Conservation (phyloP, 2,329 filamentous ascomycete species). For the Paraconiothyrium sp. region DNA sequence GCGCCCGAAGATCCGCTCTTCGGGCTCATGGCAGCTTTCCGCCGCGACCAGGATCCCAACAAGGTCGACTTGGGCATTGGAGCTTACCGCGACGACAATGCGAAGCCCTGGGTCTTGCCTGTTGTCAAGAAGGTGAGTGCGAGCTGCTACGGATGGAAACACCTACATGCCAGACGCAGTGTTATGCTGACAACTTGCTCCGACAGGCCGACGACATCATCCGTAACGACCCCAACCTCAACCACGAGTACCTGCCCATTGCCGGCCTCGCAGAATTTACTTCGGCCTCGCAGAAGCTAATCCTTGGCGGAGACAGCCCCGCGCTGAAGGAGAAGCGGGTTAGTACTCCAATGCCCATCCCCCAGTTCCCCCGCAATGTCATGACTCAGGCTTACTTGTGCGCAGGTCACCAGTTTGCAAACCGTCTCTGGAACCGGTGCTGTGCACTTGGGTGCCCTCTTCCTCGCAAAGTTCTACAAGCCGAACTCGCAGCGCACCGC, state of each 20-base stretch:
- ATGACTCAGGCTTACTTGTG: constrained; percentile 37
- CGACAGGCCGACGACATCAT: constrained; percentile 87
- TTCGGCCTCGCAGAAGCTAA: constrained; percentile 87
- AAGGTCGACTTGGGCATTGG: constrained; percentile 97
- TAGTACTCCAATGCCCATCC: constrained; percentile 19
- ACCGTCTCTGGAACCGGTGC: constrained; percentile 98
- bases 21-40: constrained; percentile 87
- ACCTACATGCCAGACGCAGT: constrained; percentile 3
- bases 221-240: constrained; percentile 85
- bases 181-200: constrained; percentile 30
- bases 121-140: constrained; percentile 89
- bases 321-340: constrained; percentile 85
- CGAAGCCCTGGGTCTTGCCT: constrained; percentile 96
- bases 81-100: constrained; percentile 92
- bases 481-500: constrained; percentile 72
- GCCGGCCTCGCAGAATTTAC: constrained; percentile 88
- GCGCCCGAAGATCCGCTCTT: constrained; percentile 96
- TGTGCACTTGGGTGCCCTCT: constrained; percentile 90
- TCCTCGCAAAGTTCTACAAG: constrained; percentile 90
- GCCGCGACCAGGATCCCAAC: constrained; percentile 75
- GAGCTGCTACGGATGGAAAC: background rate
- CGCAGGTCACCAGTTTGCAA: constrained; percentile 77
- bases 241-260: constrained; percentile 99
- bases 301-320: constrained; percentile 81
- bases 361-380: constrained; percentile 9